phyloP scores from a whole-genome alignment of 345 rosid species.

The Excoecaria agallocha region DNA sequence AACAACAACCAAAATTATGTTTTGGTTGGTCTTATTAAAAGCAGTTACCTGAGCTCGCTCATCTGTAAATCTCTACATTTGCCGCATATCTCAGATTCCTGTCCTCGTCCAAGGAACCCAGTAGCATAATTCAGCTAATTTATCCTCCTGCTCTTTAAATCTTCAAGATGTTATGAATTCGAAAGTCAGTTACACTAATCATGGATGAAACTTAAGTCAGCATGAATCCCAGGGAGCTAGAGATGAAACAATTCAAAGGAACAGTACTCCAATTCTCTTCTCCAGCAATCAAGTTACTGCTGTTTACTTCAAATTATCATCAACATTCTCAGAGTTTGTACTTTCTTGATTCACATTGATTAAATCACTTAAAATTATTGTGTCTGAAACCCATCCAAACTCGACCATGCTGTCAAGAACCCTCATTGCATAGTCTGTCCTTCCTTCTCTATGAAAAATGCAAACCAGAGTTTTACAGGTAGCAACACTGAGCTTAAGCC shows the following conservation, averaged over 20 bases:
- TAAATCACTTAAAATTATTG: constrained; percentile 35
- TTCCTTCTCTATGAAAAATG: constrained; percentile 46
- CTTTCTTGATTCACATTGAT: constrained; percentile 17
- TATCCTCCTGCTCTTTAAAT: background rate
- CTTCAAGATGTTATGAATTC: background rate
- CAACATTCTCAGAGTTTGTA: constrained; percentile 10
- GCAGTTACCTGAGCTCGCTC: background rate
- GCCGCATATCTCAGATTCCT: background rate
- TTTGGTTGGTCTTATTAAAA: background rate
- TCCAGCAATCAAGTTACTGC: constrained; percentile 9
- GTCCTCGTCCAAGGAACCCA: background rate
- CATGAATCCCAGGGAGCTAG: background rate
- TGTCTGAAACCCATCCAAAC: constrained; percentile 49
- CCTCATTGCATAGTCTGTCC: constrained; percentile 44
- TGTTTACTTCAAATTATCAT: constrained; percentile 27
- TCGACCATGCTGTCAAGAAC: constrained; percentile 49
- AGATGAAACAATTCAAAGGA: too few species aligned
- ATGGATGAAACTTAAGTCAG: background rate
- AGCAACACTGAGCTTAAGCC: constrained; percentile 41
- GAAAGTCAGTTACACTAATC: background rate
- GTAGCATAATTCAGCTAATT: background rate
- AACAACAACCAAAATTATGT: background rate
- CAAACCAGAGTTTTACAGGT: constrained; percentile 46
- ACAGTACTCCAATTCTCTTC: constrained; percentile 2
- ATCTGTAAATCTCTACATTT: background rate